phyloP scores from a whole-genome alignment of 495 filamentous ascomycete species.

The Penicillium egyptiacum region DNA sequence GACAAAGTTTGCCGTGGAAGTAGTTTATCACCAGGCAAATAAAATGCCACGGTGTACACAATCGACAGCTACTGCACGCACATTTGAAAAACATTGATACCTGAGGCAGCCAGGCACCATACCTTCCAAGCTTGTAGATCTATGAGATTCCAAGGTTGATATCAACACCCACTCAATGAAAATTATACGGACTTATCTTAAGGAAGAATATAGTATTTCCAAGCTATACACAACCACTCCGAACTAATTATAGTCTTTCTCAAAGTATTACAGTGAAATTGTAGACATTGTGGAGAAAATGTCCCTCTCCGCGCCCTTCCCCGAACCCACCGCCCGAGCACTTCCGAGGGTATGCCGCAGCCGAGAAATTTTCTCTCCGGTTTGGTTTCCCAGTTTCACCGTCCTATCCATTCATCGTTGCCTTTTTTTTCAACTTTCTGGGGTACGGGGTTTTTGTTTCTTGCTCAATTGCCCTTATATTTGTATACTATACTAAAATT shows the following conservation, averaged over 20 bases:
- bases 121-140: background rate
- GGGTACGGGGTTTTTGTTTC: constrained; percentile 41
- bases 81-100: constrained; percentile 1
- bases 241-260: background rate
- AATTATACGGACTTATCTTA: background rate
- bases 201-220: background rate
- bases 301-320: constrained; percentile 27
- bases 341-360: constrained; percentile 48
- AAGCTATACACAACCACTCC: background rate
- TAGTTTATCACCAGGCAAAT: background rate
- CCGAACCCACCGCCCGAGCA: constrained; percentile 44
- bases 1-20: background rate
- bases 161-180: background rate
- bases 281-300: constrained; percentile 23
- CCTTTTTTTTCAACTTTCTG: constrained; percentile 32
- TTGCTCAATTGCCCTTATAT: constrained; percentile 44
- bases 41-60: constrained; percentile 10
- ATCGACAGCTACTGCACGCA: constrained; percentile 2
- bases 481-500: constrained; percentile 36
- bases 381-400: constrained; percentile 31
- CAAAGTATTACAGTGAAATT: background rate
- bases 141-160: background rate
- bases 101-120: constrained; percentile 13
- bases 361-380: constrained; percentile 48
- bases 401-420: constrained; percentile 23